Conservation (phyloP, 1,139 yeast genomes). For the Sugiyamaella neomexicana region DNA sequence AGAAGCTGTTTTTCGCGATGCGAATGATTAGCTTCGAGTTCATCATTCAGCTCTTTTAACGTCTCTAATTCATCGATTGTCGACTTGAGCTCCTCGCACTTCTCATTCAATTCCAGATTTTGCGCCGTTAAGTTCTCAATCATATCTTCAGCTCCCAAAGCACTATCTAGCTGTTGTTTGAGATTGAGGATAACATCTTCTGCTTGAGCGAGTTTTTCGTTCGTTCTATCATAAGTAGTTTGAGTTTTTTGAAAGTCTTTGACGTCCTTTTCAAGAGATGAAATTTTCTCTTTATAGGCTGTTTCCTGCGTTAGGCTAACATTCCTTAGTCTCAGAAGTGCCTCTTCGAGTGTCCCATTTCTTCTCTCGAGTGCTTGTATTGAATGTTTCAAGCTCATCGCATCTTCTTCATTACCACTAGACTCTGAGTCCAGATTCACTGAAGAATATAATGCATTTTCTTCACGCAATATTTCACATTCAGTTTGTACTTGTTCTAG, state of each 20-base stretch:
- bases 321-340: slow-evolving; percentile 42
- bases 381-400: background rate
- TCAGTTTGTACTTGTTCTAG: slow-evolving; percentile 47
- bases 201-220: slow-evolving; percentile 43
- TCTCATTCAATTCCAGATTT: slow-evolving; percentile 49
- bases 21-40: slow-evolving; percentile 59
- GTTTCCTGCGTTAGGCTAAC: slow-evolving; percentile 43
- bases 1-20: slow-evolving; percentile 58
- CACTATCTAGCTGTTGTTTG: slow-evolving; percentile 43
- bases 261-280: slow-evolving; percentile 35
- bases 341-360: slow-evolving; percentile 46
- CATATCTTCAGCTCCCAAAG: slow-evolving; percentile 44
- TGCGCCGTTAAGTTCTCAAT: slow-evolving; percentile 58
- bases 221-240: slow-evolving; percentile 29
- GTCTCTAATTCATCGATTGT: slow-evolving; percentile 60
- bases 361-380: slow-evolving; percentile 39
- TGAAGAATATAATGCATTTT: slow-evolving; percentile 46
- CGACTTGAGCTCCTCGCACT: slow-evolving; percentile 44
- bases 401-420: background rate
- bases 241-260: slow-evolving; percentile 17
- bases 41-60: slow-evolving; percentile 58
- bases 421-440: slow-evolving; percentile 21
- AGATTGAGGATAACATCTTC: slow-evolving; percentile 49
- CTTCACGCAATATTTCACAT: slow-evolving; percentile 49
- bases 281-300: slow-evolving; percentile 45